These are phyloP conservation scores for Nicotiana obtusifolia DNA, from an alignment of 257 asterid genomes.

Conservation along the genomic window DNA sequence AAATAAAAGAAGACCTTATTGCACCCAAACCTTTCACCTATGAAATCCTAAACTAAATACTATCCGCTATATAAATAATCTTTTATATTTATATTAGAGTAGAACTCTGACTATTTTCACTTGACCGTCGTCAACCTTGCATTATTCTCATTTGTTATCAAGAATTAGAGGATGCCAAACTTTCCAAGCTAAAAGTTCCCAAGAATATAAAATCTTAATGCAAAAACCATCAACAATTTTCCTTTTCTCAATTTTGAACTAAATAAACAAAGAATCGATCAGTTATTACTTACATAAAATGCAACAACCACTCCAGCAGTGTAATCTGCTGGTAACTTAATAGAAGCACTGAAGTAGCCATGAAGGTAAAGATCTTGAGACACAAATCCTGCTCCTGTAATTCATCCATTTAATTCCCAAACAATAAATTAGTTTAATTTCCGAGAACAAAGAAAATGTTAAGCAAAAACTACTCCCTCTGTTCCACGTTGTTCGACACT, in stretches of 20 bases:
- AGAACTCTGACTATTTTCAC: too few species aligned
- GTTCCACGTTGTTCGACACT: too few species aligned
- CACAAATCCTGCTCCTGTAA: conserved; percentile 80
- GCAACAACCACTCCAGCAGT: conserved; percentile 97
- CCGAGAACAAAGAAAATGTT: background rate
- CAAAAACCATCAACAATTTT: background rate
- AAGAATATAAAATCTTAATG: background rate
- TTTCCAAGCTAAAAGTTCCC: too few species aligned
- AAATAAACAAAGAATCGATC: background rate
- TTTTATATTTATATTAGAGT: too few species aligned
- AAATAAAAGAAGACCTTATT: too few species aligned
- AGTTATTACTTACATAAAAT: conserved; percentile 58
- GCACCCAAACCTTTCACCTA: too few species aligned
- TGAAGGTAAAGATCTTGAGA: conserved; percentile 80
- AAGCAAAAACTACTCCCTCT: background rate
- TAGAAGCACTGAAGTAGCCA: conserved; percentile 82
- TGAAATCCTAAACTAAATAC: too few species aligned
- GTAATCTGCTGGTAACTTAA: conserved; percentile 83
- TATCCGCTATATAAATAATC: too few species aligned
- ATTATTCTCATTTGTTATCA: background rate
- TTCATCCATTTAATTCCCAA: background rate
- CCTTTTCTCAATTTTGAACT: background rate
- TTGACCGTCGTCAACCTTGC: background rate
- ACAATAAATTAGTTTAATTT: background rate
- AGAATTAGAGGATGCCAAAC: background rate